Percentiles rank a stretch among this genome's conserved stretches.
Evolutionary conservation across 2,329 filamentous ascomycete species (phyloP).

Genomic region (Claviceps sp.): DNA sequence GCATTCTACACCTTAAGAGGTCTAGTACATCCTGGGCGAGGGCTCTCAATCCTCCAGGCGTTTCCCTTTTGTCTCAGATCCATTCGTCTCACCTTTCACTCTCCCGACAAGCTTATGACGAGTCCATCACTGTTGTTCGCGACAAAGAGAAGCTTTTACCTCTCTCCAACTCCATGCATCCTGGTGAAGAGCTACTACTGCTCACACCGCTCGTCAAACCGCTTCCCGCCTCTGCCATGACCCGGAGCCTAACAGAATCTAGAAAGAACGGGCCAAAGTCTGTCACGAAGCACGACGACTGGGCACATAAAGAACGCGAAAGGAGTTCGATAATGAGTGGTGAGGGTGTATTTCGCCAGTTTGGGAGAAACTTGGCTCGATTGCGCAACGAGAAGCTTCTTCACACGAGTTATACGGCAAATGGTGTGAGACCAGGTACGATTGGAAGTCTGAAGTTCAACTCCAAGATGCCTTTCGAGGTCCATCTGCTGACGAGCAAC

Average conservation of each 20-base stretch:
- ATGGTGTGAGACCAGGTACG: constrained; percentile 65
- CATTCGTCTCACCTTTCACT: constrained; percentile 71
- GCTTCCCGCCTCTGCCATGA: constrained; percentile 76
- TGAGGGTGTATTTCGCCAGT: constrained; percentile 80
- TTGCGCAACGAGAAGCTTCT: constrained; percentile 75
- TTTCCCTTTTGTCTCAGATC: constrained; percentile 62
- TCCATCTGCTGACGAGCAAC: constrained; percentile 5
- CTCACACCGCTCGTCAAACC: constrained; percentile 85
- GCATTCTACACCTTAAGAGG: constrained; percentile 69
- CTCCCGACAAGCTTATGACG: constrained; percentile 78
- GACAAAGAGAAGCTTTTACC: constrained; percentile 80
- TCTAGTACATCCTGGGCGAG: constrained; percentile 83
- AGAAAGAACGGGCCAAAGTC: constrained; percentile 24
- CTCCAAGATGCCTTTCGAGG: not conserved
- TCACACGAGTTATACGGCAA: constrained; percentile 90
- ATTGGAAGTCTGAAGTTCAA: not conserved
- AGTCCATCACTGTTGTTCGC: constrained; percentile 81
- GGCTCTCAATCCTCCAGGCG: constrained; percentile 74
- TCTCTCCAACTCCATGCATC: constrained; percentile 65
- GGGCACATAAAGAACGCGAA: constrained; percentile 42
- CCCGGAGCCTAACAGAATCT: constrained; percentile 51
- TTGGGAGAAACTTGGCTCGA: constrained; percentile 76
- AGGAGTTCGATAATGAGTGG: constrained; percentile 67
- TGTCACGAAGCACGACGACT: constrained; percentile 37
- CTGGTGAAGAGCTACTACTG: constrained; percentile 78